Evolutionary conservation across 83 land plant species (phyloP).

Genomic region (Larix sibirica): DNA sequence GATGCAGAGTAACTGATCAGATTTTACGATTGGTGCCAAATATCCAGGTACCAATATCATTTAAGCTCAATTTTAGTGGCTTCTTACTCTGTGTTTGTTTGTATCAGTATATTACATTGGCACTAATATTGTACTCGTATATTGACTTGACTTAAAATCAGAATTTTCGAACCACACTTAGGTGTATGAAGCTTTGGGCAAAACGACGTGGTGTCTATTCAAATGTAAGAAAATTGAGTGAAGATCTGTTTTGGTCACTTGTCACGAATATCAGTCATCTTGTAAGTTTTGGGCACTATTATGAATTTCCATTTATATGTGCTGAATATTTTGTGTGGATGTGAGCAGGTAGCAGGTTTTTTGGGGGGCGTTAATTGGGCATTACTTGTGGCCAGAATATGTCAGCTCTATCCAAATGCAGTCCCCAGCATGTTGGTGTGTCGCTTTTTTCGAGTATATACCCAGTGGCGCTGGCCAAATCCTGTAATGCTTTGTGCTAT

Average conservation of each 20-base stretch:
- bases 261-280: too few species aligned
- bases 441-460: constrained; percentile 90
- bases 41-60: constrained; percentile 53
- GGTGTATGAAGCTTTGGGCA: constrained; percentile 97
- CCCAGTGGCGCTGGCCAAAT: constrained; percentile 97
- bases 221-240: constrained; percentile 55
- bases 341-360: constrained; percentile 84
- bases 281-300: too few species aligned
- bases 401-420: constrained; percentile 95
- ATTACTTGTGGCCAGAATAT: constrained; percentile 88
- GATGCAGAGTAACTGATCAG: constrained; percentile 96
- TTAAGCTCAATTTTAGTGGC: too few species aligned
- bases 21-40: constrained; percentile 93
- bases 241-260: too few species aligned
- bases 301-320: too few species aligned
- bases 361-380: constrained; percentile 99
- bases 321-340: too few species aligned
- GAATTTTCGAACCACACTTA: constrained; percentile 90
- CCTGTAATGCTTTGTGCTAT: constrained; percentile 98
- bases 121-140: too few species aligned
- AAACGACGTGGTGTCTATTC: constrained; percentile 98
- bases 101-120: too few species aligned
- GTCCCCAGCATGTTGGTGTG: constrained; percentile 91
- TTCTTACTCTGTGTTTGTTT: too few species aligned
- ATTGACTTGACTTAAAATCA: constrained; percentile 17